Conservation (phyloP, 495 filamentous ascomycete genomes). For the Penicillium atrosanguineum region DNA sequence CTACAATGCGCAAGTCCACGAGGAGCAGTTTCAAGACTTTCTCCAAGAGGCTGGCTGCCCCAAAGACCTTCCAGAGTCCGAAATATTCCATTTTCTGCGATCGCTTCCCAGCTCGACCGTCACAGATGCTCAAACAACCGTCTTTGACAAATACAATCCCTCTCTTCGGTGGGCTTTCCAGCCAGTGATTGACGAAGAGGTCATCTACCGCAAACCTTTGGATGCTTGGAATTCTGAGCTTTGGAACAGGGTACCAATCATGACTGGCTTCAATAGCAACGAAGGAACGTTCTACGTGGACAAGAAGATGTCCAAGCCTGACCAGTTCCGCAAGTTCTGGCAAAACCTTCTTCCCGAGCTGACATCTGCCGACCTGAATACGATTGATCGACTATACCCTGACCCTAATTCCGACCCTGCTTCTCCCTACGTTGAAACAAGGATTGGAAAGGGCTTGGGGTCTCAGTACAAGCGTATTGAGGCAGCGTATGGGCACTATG, state of each 20-base stretch:
- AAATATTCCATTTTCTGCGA: constrained; percentile 52
- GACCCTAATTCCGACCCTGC: constrained; percentile 40
- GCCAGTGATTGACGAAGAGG: constrained; percentile 59
- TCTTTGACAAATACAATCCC: constrained; percentile 53
- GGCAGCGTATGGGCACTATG: constrained; percentile 64
- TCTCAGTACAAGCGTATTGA: constrained; percentile 58
- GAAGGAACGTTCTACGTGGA: constrained; percentile 63
- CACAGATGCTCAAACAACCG: constrained; percentile 43
- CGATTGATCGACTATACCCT: constrained; percentile 55
- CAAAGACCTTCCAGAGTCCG: constrained; percentile 31
- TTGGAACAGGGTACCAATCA: constrained; percentile 57
- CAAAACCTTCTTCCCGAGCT: constrained; percentile 52
- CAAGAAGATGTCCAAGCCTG: constrained; percentile 34
- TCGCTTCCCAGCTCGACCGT: constrained; percentile 44
- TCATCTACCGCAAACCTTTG: constrained; percentile 56
- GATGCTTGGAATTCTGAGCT: constrained; percentile 50
- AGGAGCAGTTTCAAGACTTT: constrained; percentile 59
- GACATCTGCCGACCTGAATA: constrained; percentile 41
- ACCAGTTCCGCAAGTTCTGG: constrained; percentile 56
- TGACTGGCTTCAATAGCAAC: constrained; percentile 66
- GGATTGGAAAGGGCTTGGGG: constrained; percentile 40
- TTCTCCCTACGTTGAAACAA: constrained; percentile 39
- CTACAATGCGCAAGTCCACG: constrained; percentile 54
- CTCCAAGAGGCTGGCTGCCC: constrained; percentile 43
- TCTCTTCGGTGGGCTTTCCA: constrained; percentile 66